Conservation (phyloP, 331 rosid species). For the Rosa hybrid region DNA sequence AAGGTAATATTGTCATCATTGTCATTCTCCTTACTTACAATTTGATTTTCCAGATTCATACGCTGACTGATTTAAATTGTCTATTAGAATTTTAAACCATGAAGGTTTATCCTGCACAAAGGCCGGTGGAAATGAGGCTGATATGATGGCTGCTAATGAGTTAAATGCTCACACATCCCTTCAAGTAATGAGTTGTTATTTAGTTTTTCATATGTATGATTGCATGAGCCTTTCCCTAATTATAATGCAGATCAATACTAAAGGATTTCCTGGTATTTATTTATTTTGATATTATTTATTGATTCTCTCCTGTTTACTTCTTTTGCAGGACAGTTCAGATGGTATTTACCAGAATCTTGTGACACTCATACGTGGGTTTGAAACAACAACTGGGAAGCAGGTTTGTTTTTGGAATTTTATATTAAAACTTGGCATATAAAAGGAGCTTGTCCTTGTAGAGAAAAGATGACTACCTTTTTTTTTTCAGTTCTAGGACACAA, state of each 20-base stretch:
- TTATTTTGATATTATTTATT: background rate
- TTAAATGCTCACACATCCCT: too few species aligned
- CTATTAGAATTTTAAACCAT: constrained; percentile 11
- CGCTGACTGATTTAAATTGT: constrained; percentile 7
- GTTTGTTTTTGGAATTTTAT: constrained; percentile 42
- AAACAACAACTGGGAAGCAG: constrained; percentile 92
- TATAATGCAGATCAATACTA: background rate
- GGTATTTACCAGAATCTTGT: constrained; percentile 59
- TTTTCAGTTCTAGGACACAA: too few species aligned
- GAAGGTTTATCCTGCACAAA: constrained; percentile 92
- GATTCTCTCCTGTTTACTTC: background rate
- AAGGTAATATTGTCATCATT: constrained; percentile 52
- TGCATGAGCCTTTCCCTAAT: background rate
- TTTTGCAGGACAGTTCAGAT: constrained; percentile 59
- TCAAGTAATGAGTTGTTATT: background rate
- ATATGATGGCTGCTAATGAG: constrained; percentile 92
- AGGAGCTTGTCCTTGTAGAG: background rate
- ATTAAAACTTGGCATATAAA: constrained; percentile 2
- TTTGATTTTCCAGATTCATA: background rate
- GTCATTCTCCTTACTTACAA: background rate
- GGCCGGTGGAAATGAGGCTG: constrained; percentile 82
- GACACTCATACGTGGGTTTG: constrained; percentile 85
- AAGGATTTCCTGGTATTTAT: background rate
- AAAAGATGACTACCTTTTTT: too few species aligned
- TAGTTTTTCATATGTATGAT: constrained; percentile 8